Evolutionary conservation across 768 basidiomycete genomes (phyloP).

Genomic region (Xerocomellus amylosporus): DNA sequence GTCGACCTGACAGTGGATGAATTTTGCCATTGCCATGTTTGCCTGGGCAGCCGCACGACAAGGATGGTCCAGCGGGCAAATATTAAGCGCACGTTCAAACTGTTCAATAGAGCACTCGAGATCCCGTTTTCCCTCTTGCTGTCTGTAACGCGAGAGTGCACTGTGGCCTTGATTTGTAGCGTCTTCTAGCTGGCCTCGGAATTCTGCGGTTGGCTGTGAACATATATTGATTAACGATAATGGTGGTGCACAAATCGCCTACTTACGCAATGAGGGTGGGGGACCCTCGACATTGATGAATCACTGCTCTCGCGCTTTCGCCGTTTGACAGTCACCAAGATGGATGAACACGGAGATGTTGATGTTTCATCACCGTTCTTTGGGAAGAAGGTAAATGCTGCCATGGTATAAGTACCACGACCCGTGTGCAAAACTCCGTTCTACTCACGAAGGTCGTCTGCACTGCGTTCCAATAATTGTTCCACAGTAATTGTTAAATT

Average conservation of each 20-base stretch:
- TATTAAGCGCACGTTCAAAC: neutral
- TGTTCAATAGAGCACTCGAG: neutral
- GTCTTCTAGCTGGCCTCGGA: neutral
- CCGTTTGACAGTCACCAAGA: neutral
- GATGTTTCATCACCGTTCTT: neutral
- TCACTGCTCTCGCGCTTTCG: neutral
- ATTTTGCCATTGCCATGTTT: constrained; percentile 3
- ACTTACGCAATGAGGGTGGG: neutral
- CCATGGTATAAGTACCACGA: neutral
- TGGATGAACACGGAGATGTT: neutral
- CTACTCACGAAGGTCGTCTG: neutral
- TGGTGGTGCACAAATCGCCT: neutral
- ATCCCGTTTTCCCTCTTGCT: neutral
- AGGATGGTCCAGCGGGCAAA: constrained; percentile 6
- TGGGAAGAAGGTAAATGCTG: neutral
- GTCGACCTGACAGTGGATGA: neutral
- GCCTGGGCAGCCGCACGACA: constrained; percentile 4
- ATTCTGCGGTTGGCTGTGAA: neutral
- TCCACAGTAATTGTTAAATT: neutral
- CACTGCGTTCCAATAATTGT: neutral
- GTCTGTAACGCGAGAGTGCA: neutral
- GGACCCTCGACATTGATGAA: neutral
- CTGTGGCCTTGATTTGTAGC: neutral
- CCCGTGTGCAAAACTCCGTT: too few relatives aligned
- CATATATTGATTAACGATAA: neutral